Evolutionary conservation across 2,329 filamentous ascomycete genomes (phyloP).

Genomic region (Aulographum hederae): DNA sequence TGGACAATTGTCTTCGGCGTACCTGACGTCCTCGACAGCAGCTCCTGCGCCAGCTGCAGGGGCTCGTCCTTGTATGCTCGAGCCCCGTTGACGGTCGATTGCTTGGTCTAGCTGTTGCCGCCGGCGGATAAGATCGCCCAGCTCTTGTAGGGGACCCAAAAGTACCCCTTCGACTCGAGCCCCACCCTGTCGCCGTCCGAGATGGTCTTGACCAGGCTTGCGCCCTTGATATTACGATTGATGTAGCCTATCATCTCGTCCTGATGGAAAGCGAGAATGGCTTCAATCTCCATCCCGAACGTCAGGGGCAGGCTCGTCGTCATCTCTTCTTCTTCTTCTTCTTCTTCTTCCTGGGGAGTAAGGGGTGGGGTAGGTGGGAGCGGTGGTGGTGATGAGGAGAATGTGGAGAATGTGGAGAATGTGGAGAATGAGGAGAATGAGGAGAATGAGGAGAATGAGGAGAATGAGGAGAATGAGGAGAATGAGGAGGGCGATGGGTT

Average conservation of each 20-base stretch:
- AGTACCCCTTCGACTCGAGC: constrained; percentile 1
- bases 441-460: too few relatives aligned
- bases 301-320: constrained; percentile 2
- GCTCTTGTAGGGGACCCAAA: constrained; percentile 2
- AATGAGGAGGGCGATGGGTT: not conserved
- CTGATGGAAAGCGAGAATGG: constrained; percentile 5
- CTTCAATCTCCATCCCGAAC: constrained; percentile 6
- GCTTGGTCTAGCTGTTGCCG: not conserved
- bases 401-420: too few relatives aligned
- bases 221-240: not conserved
- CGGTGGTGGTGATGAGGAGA: not conserved
- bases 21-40: not conserved
- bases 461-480: too few relatives aligned
- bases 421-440: too few relatives aligned
- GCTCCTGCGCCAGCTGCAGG: not conserved
- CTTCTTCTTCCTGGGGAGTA: too few relatives aligned
- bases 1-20: not conserved
- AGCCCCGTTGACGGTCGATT: not conserved
- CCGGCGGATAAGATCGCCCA: constrained; percentile 2
- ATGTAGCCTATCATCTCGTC: constrained; percentile 2
- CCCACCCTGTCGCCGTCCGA: not conserved
- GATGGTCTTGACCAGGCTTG: constrained; percentile 3
- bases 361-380: not conserved
- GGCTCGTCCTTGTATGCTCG: constrained; percentile 4
- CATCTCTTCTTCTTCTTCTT: too few relatives aligned